Conservation (phyloP, 768 basidiomycete genomes). For the Psilocybe sp. region DNA sequence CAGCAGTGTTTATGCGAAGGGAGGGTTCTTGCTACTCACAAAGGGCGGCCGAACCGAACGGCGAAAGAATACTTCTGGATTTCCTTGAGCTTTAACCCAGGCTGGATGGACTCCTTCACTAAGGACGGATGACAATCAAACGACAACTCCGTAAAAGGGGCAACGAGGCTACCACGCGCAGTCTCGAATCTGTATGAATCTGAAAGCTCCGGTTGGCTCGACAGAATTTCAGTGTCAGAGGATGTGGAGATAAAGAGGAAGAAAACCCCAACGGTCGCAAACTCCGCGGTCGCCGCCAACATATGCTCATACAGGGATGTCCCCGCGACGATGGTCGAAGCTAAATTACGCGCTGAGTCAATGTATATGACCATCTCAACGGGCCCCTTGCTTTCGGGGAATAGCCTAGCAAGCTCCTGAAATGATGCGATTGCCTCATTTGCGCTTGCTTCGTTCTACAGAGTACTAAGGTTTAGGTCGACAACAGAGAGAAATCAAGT, state of each 20-base stretch:
- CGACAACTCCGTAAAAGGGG: slow-evolving; percentile 12
- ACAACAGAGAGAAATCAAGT: not conserved
- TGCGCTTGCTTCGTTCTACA: not conserved
- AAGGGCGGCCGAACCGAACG: slow-evolving; percentile 12
- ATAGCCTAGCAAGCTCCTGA: not conserved
- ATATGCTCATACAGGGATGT: not conserved
- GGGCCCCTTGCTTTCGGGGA: not conserved
- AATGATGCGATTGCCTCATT: not conserved
- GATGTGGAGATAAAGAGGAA: not conserved
- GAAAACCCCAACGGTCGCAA: not conserved
- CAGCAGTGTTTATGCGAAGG: not conserved
- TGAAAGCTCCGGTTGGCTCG: not conserved
- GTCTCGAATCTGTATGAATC: not conserved
- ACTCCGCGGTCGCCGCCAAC: not conserved
- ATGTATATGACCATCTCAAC: slow-evolving; percentile 7
- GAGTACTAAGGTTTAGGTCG: not conserved
- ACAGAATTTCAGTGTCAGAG: not conserved
- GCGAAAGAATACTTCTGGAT: slow-evolving; percentile 8
- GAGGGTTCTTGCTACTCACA: slow-evolving; percentile 3
- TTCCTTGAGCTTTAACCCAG: not conserved
- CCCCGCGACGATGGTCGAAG: not conserved
- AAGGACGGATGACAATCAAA: slow-evolving; percentile 10
- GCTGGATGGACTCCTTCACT: not conserved
- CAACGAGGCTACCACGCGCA: not conserved
- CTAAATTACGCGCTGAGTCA: slow-evolving; percentile 3